phyloP scores from a whole-genome alignment of 2,329 filamentous ascomycete species.

The Hypoxylon sp. region DNA sequence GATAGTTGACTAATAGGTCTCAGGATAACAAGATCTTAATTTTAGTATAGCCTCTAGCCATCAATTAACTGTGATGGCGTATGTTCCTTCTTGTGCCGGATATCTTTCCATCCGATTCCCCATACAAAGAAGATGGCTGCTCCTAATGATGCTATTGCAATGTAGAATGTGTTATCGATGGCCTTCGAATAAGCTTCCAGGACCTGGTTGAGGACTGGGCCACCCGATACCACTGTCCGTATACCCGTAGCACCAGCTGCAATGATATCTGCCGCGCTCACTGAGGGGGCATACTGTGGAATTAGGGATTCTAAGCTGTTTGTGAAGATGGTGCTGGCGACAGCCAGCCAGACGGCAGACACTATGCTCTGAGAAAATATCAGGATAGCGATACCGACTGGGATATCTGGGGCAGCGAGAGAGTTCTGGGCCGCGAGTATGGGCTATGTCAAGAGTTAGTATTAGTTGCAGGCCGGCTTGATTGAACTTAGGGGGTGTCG shows the following conservation, averaged over 20 bases:
- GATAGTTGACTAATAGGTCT: too few relatives aligned
- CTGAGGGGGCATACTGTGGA: not conserved
- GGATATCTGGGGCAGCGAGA: slow-evolving; percentile 8
- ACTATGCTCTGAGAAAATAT: slow-evolving; percentile 25
- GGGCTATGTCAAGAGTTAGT: slow-evolving; percentile 9
- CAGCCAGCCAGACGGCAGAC: slow-evolving; percentile 8
- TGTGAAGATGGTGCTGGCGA: slow-evolving; percentile 39
- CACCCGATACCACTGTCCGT: not conserved
- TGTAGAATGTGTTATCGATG: slow-evolving; percentile 6
- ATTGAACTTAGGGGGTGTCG: not conserved
- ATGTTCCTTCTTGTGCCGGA: not conserved
- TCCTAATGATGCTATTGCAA: not conserved
- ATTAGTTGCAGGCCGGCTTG: not conserved
- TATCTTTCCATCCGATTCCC: slow-evolving; percentile 20
- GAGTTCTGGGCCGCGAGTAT: slow-evolving; percentile 21
- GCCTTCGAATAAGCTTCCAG: not conserved
- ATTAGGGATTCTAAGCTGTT: not conserved
- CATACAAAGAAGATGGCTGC: slow-evolving; percentile 4
- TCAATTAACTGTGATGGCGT: not conserved
- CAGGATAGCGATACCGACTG: slow-evolving; percentile 19
- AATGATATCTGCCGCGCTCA: not conserved
- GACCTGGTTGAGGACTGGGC: not conserved
- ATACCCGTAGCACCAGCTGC: slow-evolving; percentile 5
- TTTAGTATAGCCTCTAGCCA: not conserved
- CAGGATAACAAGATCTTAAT: not conserved